Base-by-base conservation (phyloP, 148 eudicot genomes). In the Chenopodium album region DNA sequence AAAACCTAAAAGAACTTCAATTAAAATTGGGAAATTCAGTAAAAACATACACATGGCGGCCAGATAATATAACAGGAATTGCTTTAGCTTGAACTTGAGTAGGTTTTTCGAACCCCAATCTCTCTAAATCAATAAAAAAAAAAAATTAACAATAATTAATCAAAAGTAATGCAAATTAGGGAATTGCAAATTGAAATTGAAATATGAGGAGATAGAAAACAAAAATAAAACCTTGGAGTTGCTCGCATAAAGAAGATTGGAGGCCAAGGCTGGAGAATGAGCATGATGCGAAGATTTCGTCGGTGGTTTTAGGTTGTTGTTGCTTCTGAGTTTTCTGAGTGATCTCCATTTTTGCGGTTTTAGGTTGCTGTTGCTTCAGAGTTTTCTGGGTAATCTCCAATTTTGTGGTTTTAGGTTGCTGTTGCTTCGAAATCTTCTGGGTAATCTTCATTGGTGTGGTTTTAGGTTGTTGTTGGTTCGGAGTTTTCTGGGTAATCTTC, bases 21-120 rank as follows among this genome's bases (percentile, higher is more conserved):
- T 37, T 37, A 5, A 46, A 72, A 32, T 19, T 22, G 50, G 9
- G 50, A 5, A 37, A 37, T 37, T 5, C 44, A 37, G 1, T 37
- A 54, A 46, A 81, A 82, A 80, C 84, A 84, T 93, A 94, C 99
- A 92, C 97, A 69, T 96, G 99, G 79, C 85, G 85, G 47, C 99
- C 97, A 3, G 98, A 90, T 65, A 96, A 82, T 23, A 94, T 90
- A 34, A 94, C 91, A 34, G 99, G 99, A 83, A 96, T 90, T 2
- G 99, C 94, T 83, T 94, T 86, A 81, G 99, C 97, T 84, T 96
- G 99, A 52, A 96, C 88, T 79, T 84, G 94, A 12, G 99, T 96
- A 10, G 99, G 99, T 75, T 82, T 76, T 83, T 91, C 88, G 65
- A 96, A 96, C 2, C 92, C 93, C 85, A 96, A 87, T 77, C 94